Evolutionary conservation across 768 basidiomycete species (phyloP).

Genomic region (Collybiopsis luxurians): DNA sequence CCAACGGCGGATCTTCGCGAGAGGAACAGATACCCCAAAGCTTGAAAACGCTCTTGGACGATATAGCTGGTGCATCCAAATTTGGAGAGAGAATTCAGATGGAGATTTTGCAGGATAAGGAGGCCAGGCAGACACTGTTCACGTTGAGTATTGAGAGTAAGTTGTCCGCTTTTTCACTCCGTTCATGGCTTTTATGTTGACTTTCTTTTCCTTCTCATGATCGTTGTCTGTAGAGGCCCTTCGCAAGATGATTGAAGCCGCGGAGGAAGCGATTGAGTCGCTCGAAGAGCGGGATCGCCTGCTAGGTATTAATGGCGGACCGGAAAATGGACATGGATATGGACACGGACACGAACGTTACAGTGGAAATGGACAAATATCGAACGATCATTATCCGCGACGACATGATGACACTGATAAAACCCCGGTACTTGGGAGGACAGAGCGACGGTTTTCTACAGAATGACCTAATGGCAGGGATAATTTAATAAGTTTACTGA

Average conservation of each 20-base stretch:
- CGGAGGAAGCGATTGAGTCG: constrained; percentile 20
- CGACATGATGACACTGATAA: too few species aligned
- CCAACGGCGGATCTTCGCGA: background rate
- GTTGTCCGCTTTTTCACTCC: constrained; percentile 7
- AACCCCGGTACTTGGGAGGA: background rate
- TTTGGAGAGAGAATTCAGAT: constrained; percentile 27
- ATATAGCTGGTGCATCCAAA: constrained; percentile 30
- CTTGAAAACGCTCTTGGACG: constrained; percentile 28
- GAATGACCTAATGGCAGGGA: background rate
- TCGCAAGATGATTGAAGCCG: constrained; percentile 21
- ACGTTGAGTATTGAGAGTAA: constrained; percentile 29
- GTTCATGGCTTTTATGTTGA: background rate
- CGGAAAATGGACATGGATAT: background rate
- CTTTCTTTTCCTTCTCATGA: too few species aligned
- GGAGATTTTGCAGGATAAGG: constrained; percentile 30
- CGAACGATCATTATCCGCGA: too few species aligned
- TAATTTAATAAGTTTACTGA: too few species aligned
- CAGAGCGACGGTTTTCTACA: background rate
- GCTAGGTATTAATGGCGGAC: background rate
- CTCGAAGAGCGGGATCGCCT: constrained; percentile 20
- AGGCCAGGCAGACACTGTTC: constrained; percentile 30
- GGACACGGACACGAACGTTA: background rate
- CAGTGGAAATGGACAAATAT: too few species aligned
- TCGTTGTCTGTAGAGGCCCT: constrained; percentile 17
- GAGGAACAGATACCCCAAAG: constrained; percentile 23